Base-by-base conservation (phyloP, 495 filamentous ascomycete genomes). In the Aspergillus incahuasiensis region DNA sequence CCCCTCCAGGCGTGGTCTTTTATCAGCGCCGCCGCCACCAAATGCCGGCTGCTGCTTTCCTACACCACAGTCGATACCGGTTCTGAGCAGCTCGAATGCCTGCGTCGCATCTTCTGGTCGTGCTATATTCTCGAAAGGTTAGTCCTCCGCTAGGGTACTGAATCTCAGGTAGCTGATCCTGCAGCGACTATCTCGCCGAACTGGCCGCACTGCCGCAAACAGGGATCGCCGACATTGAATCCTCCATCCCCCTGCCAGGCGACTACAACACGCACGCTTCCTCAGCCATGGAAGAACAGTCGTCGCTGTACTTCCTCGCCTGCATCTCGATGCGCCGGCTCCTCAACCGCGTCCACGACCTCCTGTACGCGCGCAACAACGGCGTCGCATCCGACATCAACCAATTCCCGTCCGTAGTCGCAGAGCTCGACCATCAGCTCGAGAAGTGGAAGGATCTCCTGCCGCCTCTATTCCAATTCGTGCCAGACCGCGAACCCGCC, bases 81-180 rank as follows among this genome's bases (percentile, higher is more conserved):
- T 2, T 41, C 63, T 0, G 63, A 74, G 48, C 66, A 74, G 35
- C 57, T 63, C 34, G 74, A 78, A 60, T 71, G 73, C 21, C 67
- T 77, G 20, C 64, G 68, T 6, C 64, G 75, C 6, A 77, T 78
- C 20, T 79, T 79, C 51, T 79, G 75, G 74, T 73, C 74, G 0
- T 76, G 73, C 49, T 79, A 75, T 56, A 72, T 79, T 16, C 66
- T 79, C 8, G 75, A 79, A 48, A 73, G 69, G 62, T 19, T n/a
- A 25, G 22, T 18, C 40, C 5, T 13, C 4, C 21, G 9, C 2
- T 19, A 28, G 3, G 8, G 25, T 28, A n/a, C n/a, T n/a, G n/a
- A n/a, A n/a, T 9, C 28, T 30, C 28, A 30, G 28, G 9, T 30
- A 5, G 32, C 9, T 5, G 13, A 35, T 35, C 2, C 8, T 15